These are phyloP conservation scores for Benincasa hispida DNA, from an alignment of 306 rosid genomes.

Conservation along the genomic window DNA sequence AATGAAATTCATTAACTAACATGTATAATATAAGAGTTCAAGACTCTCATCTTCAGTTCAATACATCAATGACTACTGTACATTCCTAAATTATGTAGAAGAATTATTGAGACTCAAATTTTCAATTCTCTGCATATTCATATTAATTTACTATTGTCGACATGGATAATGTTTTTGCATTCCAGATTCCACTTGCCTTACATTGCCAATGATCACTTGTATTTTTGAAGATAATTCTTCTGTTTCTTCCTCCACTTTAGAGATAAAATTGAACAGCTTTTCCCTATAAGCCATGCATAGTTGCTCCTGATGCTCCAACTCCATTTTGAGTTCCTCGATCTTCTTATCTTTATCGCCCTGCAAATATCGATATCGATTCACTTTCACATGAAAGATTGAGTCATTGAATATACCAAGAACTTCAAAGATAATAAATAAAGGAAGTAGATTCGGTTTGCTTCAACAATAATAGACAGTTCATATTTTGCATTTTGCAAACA, in stretches of 20 bases:
- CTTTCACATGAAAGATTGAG: neutral
- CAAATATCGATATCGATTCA: slow-evolving; percentile 6
- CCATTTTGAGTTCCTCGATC: slow-evolving; percentile 70
- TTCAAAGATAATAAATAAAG: neutral
- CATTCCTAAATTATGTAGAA: neutral
- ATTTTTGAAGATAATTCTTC: slow-evolving; percentile 60
- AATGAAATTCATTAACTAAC: no score
- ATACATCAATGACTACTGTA: neutral
- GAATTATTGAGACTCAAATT: neutral
- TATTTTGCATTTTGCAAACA: neutral
- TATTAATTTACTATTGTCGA: neutral
- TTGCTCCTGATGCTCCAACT: slow-evolving; percentile 69
- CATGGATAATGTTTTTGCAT: slow-evolving; percentile 23
- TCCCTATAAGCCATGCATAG: slow-evolving; percentile 56
- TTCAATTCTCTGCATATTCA: neutral
- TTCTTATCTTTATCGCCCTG: slow-evolving; percentile 79
- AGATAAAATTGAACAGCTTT: slow-evolving; percentile 50
- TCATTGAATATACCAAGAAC: no score
- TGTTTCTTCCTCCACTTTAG: slow-evolving; percentile 49
- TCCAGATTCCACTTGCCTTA: slow-evolving; percentile 64
- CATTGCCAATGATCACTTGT: slow-evolving; percentile 45
- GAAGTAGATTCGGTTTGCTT: neutral
- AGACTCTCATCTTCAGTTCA: slow-evolving; percentile 2
- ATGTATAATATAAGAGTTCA: neutral
- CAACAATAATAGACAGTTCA: neutral